Percentiles rank a stretch among this genome's conserved stretches.
These are phyloP conservation scores for Volvox carteri DNA, from an alignment of 163 green algal species.

Conservation along the genomic window DNA sequence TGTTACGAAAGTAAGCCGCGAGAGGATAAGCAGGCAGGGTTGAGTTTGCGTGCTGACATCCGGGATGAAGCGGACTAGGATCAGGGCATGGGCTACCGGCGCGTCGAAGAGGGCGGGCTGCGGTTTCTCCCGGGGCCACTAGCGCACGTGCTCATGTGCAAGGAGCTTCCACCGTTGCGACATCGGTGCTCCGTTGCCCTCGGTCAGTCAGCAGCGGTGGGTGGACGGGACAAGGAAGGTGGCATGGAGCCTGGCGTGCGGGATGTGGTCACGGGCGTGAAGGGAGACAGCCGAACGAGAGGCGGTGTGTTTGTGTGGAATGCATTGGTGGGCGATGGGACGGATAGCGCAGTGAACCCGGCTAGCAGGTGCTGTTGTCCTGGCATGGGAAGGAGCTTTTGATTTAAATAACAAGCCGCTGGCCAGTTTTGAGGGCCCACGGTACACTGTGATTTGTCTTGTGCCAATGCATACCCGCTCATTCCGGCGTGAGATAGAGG, in stretches of 20 bases:
- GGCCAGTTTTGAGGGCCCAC: too few relatives aligned
- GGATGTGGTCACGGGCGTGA: constrained; percentile 10
- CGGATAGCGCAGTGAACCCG: too few relatives aligned
- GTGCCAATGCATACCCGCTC: too few relatives aligned
- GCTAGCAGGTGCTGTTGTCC: too few relatives aligned
- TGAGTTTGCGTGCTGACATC: too few relatives aligned
- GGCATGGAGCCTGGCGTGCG: neutral
- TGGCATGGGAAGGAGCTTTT: too few relatives aligned
- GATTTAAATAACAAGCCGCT: too few relatives aligned
- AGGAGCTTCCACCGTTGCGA: constrained; percentile 16
- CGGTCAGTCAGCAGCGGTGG: neutral
- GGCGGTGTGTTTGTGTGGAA: constrained; percentile 52
- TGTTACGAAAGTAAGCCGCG: too few relatives aligned
- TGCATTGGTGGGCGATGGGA: constrained; percentile 1
- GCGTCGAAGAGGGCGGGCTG: neutral
- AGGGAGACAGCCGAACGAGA: neutral
- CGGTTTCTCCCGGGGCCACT: constrained; percentile 34
- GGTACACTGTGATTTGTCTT: too few relatives aligned
- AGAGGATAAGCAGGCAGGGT: too few relatives aligned
- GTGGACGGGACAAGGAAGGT: neutral
- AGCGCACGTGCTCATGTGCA: constrained; percentile 45
- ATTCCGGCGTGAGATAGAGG: too few relatives aligned
- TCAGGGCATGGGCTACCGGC: constrained; percentile 46
- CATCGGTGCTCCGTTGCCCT: neutral
- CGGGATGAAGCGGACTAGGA: constrained; percentile 64